phyloP scores from a whole-genome alignment of 805 yeast genomes.

The Hanseniaspora lindneri region DNA sequence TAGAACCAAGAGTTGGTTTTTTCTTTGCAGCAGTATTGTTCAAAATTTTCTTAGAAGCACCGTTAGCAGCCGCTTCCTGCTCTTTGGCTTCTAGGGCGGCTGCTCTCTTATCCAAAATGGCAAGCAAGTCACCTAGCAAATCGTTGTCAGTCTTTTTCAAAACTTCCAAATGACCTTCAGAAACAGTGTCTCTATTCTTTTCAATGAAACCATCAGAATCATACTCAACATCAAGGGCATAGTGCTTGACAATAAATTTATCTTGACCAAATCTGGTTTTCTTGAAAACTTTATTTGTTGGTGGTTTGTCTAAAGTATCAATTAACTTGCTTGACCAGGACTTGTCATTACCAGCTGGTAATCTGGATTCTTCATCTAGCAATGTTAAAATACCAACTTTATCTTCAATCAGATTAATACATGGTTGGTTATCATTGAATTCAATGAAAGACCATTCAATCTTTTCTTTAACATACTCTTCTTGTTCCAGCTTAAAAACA shows the following conservation, averaged over 20 bases:
- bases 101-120: slow-evolving; percentile 49
- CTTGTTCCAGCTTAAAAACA: slow-evolving; percentile 93
- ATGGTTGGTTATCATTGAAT: slow-evolving; percentile 92
- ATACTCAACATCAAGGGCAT: slow-evolving; percentile 87
- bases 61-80: slow-evolving; percentile 22
- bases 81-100: slow-evolving; percentile 36
- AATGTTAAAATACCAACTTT: slow-evolving; percentile 77
- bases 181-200: slow-evolving; percentile 93
- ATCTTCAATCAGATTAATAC: slow-evolving; percentile 82
- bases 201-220: slow-evolving; percentile 92
- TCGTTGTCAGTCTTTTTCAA: slow-evolving; percentile 57
- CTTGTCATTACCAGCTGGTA: slow-evolving; percentile 87
- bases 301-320: slow-evolving; percentile 68
- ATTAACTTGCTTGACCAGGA: slow-evolving; percentile 87
- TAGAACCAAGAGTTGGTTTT: slow-evolving; percentile 89
- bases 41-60: slow-evolving; percentile 31
- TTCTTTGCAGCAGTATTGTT: slow-evolving; percentile 41
- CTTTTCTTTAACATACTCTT: slow-evolving; percentile 81
- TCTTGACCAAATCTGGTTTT: slow-evolving; percentile 91
- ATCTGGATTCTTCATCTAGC: slow-evolving; percentile 87
- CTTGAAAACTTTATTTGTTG: slow-evolving; percentile 64
- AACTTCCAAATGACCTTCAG: slow-evolving; percentile 87
- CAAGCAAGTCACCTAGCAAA: slow-evolving; percentile 52
- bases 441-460: slow-evolving; percentile 96
- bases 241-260: slow-evolving; percentile 81